These are phyloP conservation scores for Leccinum solheimii DNA, from an alignment of 1,284 basidiomycete species.

Conservation along the genomic window DNA sequence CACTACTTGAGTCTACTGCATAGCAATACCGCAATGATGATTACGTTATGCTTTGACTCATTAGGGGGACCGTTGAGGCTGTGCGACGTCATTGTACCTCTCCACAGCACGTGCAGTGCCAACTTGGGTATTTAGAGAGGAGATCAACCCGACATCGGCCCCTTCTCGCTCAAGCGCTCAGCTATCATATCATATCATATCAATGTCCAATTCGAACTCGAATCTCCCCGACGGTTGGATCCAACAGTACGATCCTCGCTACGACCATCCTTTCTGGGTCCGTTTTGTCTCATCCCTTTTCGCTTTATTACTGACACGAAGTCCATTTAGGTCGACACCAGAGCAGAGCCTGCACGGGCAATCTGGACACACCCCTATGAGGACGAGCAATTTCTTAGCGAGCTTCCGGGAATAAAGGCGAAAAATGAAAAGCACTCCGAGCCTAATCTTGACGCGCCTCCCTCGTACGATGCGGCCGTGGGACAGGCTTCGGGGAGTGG, in stretches of 20 bases:
- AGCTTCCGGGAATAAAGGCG: constrained; percentile 52
- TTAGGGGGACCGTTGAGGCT: constrained; percentile 1
- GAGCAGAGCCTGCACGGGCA: constrained; percentile 59
- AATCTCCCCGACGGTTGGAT: constrained; percentile 65
- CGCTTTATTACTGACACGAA: not conserved
- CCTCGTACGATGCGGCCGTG: constrained; percentile 28
- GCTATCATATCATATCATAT: constrained; percentile 24
- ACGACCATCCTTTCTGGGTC: constrained; percentile 39
- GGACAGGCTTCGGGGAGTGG: constrained; percentile 34
- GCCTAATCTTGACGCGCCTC: constrained; percentile 28
- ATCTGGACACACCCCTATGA: constrained; percentile 74
- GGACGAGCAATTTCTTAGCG: constrained; percentile 58
- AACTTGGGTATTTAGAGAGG: not conserved
- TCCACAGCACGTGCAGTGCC: constrained; percentile 20
- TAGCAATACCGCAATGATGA: not conserved
- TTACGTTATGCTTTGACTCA: not conserved
- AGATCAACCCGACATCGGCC: not conserved
- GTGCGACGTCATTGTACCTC: constrained; percentile 2
- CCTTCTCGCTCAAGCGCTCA: not conserved
- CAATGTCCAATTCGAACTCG: constrained; percentile 6
- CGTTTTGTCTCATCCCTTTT: constrained; percentile 10
- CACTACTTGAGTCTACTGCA: not conserved
- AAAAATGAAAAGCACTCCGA: constrained; percentile 32
- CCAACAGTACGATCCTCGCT: constrained; percentile 46
- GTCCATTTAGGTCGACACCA: constrained; percentile 58